Evolutionary conservation across 2,329 filamentous ascomycete species (phyloP).

Genomic region (Talaromyces pinophilus): DNA sequence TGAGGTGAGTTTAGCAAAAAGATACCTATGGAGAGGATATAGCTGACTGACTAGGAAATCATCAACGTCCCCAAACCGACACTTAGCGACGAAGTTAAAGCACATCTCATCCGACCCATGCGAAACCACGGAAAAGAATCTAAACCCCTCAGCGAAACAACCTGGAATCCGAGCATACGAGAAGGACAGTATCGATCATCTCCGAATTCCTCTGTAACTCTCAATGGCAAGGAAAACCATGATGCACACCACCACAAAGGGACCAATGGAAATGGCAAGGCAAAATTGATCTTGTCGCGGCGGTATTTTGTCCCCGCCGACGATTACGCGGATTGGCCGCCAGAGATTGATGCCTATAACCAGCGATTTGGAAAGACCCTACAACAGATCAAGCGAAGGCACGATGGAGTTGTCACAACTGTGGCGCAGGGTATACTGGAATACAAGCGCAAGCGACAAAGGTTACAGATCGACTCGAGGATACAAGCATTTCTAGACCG

Average conservation of each 20-base stretch:
- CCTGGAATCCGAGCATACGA: slow-evolving; percentile 83
- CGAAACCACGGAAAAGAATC: slow-evolving; percentile 58
- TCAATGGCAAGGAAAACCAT: slow-evolving; percentile 51
- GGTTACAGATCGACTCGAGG: slow-evolving; percentile 97
- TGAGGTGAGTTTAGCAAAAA: slow-evolving; percentile 63
- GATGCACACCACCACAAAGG: slow-evolving; percentile 35
- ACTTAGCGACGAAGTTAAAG: slow-evolving; percentile 72
- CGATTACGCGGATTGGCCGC: slow-evolving; percentile 85
- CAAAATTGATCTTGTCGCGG: slow-evolving; percentile 52
- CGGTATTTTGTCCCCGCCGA: slow-evolving; percentile 93
- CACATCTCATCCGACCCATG: slow-evolving; percentile 65
- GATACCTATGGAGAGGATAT: slow-evolving; percentile 19
- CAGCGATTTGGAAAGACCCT: slow-evolving; percentile 83
- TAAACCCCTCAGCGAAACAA: slow-evolving; percentile 75
- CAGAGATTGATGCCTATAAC: slow-evolving; percentile 93
- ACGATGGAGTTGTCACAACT: slow-evolving; percentile 96
- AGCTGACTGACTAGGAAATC: slow-evolving; percentile 65
- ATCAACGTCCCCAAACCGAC: slow-evolving; percentile 78
- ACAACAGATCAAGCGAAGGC: slow-evolving; percentile 90
- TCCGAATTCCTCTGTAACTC: slow-evolving; percentile 34
- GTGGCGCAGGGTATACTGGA: slow-evolving; percentile 97
- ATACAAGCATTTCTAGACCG: slow-evolving; percentile 97
- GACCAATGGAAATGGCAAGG: slow-evolving; percentile 47
- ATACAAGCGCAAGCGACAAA: slow-evolving; percentile 93
- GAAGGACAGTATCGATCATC: slow-evolving; percentile 73